Base-by-base conservation (phyloP, 176 grass and related monocot species). In the Carex kokanica region DNA sequence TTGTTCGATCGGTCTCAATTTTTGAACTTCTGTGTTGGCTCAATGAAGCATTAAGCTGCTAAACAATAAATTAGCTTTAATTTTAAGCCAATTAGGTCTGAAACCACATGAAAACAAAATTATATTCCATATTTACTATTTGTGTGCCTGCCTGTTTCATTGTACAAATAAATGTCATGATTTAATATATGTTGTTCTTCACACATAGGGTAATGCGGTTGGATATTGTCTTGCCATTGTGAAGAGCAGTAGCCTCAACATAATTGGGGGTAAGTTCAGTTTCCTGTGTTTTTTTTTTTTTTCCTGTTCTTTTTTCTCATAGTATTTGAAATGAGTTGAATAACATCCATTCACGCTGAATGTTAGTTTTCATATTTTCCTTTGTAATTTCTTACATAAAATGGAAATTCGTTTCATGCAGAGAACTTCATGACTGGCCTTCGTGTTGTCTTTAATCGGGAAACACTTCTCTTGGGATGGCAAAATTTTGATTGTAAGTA, bases 371-470 rank as follows among this genome's bases (percentile, higher is more conserved):
- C 20, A 10, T 1, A 20, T 38, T 5, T 75, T 54, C 45, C n/a
- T n/a, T 12, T 21, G 58, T 83, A 43, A 58, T 56, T 12, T 29
- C 51, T 45, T 43, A 18, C 6, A 18, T 38, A 8, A 66, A 66
- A 16, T 41, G 40, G 18, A 56, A 62, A 32, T 53, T 25, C 43
- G 82, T 84, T 64, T n/a, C n/a, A 0, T 87, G 88, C 91, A 99
- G 97, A 99, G 85, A 99, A 99, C 57, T 99, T 93, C 62, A 74
- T 99, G 89, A 86, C 88, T 3, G 97, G 97, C 2, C 88, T 89
- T 27, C 94, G 90, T 31, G 47, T 99, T 64, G 91, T 99, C 47
- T 99, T 99, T 66, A 88, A 99, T 72, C 71, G 89, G 15, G 93
- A 99, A 82, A 86, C 91, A 60, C 77, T 81, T 10, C 52, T 96